A percentile compares a stretch with the other conserved stretches of the same genome.
phyloP scores from a whole-genome alignment of 345 rosid genomes.

The Pelargonium nanum region DNA sequence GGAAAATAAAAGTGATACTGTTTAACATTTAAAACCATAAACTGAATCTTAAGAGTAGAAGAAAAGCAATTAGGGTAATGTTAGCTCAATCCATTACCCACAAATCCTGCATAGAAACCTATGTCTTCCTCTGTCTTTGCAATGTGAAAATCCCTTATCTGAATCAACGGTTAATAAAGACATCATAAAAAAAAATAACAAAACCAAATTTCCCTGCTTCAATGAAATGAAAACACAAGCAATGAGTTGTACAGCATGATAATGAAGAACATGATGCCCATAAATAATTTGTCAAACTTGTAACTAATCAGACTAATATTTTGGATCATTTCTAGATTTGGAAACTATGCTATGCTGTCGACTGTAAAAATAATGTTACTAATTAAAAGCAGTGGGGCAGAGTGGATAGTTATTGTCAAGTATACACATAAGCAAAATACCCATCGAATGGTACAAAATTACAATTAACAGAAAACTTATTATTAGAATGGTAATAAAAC shows the following conservation, averaged over 20 bases:
- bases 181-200: background rate
- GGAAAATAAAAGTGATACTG: background rate
- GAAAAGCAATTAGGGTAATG: background rate
- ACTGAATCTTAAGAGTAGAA: background rate
- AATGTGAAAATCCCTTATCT: conserved; percentile 18
- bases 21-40: background rate
- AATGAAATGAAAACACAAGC: background rate
- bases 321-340: background rate
- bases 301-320: too few species aligned
- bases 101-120: conserved; percentile 21
- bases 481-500: too few species aligned
- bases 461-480: too few species aligned
- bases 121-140: conserved; percentile 21
- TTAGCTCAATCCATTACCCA: conserved; percentile 6
- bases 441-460: too few species aligned
- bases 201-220: background rate
- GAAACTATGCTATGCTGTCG: too few species aligned
- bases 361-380: too few species aligned
- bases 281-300: too few species aligned
- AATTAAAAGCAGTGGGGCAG: too few species aligned
- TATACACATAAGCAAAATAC: too few species aligned
- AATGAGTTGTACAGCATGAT: too few species aligned
- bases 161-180: background rate
- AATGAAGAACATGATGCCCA: too few species aligned
- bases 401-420: too few species aligned